Evolutionary conservation across 2,329 filamentous ascomycete genomes (phyloP), one percentile per base, ranked within the genome.

Genomic region (Xylaria sp.): DNA sequence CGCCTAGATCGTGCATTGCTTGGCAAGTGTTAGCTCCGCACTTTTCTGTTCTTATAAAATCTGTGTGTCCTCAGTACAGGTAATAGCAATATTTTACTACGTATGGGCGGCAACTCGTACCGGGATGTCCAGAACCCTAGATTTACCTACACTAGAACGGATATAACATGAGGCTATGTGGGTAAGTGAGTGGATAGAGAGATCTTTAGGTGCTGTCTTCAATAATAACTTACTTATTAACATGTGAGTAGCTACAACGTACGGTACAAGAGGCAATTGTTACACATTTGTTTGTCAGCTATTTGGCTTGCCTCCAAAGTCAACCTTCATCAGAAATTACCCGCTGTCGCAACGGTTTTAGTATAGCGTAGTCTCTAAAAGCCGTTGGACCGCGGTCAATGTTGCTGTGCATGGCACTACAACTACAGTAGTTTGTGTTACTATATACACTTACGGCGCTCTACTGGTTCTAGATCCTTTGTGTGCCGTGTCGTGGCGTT

Each of bases 401-500:
- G 37, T 56, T 56, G 32, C 13, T 39, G 9, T 39, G 52, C 52
- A 39, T 56, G 32, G n/a, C 18, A 39, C 32, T 56, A 4, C 12
- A 55, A 8, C 20, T n/a, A 34, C 28, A 34, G 25, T 54, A 54
- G 51, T 54, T 46, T n/a, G n/a, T 18, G 8, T n/a, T 46, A 46
- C 44, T 23, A 48, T 48, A 8, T 20, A n/a, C 44, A 46, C 5
- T 15, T 46, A 7, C 44, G 15, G 18, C 25, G 23, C 39, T 12
- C 25, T 25, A 12, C 39, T 28, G 20, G 20, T 18, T 23, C 23
- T 13, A 25, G 18, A 10, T 25, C 55, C 20, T 28, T 28, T 46
- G 56, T 46, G 56, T 10, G 39, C 39, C 23, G 23, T 58, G 15
- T 28, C 13, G 15, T 58, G 39, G 56, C 56, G 39, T 23, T 46